Evolutionary conservation across 2,329 filamentous ascomycete genomes (phyloP).

Genomic region (Delphinella strobiligena): DNA sequence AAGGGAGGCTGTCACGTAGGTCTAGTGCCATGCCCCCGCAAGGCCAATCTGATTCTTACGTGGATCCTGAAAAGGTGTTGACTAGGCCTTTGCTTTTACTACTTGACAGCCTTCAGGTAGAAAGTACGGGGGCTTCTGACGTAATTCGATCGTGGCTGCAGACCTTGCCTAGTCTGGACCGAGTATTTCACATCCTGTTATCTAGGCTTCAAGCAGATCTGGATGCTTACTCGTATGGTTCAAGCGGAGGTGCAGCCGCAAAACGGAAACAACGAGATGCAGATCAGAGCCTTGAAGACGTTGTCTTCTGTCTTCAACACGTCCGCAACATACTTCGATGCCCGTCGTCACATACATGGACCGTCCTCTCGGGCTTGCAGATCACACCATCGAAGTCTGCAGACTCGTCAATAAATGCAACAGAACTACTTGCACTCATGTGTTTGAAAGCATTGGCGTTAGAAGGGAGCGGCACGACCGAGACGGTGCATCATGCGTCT

Average conservation of each 20-base stretch:
- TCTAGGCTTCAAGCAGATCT: slow-evolving; percentile 10
- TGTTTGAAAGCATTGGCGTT: slow-evolving; percentile 12
- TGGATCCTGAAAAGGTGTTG: slow-evolving; percentile 61
- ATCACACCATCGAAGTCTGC: slow-evolving; percentile 1
- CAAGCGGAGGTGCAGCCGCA: background rate
- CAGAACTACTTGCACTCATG: slow-evolving; percentile 13
- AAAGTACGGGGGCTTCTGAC: slow-evolving; percentile 61
- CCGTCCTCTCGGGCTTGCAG: slow-evolving; percentile 6
- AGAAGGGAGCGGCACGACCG: slow-evolving; percentile 1
- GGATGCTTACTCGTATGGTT: slow-evolving; percentile 4
- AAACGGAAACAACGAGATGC: slow-evolving; percentile 8
- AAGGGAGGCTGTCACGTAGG: slow-evolving; percentile 16
- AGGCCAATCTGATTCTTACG: slow-evolving; percentile 32
- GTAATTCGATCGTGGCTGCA: slow-evolving; percentile 73
- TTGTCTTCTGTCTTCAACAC: slow-evolving; percentile 65
- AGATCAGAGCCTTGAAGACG: slow-evolving; percentile 39
- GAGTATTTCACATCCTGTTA: slow-evolving; percentile 27
- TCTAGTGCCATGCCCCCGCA: slow-evolving; percentile 16
- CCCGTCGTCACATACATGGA: slow-evolving; percentile 58
- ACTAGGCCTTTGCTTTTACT: slow-evolving; percentile 71
- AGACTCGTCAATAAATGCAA: slow-evolving; percentile 5
- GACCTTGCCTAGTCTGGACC: slow-evolving; percentile 41
- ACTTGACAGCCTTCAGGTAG: slow-evolving; percentile 64
- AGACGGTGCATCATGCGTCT: slow-evolving; percentile 10
- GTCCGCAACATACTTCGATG: slow-evolving; percentile 61